Conservation (phyloP, 371 early-diverging fungal genomes). For the Dichotomocladium elegans region DNA sequence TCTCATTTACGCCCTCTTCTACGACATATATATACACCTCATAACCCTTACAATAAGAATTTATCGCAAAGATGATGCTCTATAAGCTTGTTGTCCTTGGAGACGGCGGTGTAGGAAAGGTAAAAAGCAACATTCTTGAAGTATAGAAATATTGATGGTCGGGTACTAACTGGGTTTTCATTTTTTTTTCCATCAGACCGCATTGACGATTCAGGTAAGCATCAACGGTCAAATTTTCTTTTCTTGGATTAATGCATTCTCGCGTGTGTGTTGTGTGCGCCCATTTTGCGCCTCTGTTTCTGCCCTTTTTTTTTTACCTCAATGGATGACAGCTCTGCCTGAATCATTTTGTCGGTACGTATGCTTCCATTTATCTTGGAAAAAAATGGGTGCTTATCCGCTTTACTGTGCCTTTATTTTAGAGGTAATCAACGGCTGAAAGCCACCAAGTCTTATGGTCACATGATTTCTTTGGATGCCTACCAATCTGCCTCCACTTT, state of each 20-base stretch:
- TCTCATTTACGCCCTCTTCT: no score
- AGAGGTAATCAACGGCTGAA: conserved; percentile 8
- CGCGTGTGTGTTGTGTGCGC: no score
- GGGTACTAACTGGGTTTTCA: neutral
- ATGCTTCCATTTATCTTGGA: neutral
- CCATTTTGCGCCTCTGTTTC: no score
- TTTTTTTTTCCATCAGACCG: conserved; percentile 6
- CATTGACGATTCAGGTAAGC: conserved; percentile 15
- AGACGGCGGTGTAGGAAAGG: conserved; percentile 24
- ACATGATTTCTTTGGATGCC: no score
- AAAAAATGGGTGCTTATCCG: neutral
- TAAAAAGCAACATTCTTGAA: conserved; percentile 1
- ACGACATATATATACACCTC: no score
- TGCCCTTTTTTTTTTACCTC: no score
- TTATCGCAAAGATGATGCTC: conserved; percentile 11
- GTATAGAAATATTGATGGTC: neutral
- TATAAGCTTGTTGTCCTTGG: conserved; percentile 19
- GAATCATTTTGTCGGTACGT: conserved; percentile 67
- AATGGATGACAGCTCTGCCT: conserved; percentile 47
- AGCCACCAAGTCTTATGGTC: no score
- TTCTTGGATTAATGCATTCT: conserved; percentile 19
- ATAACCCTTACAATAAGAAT: no score
- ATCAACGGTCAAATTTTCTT: neutral
- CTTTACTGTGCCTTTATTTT: neutral
- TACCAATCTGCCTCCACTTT: no score